These are phyloP conservation scores for Saccharata proteae DNA, from an alignment of 2,329 filamentous ascomycete genomes.

Conservation along the genomic window DNA sequence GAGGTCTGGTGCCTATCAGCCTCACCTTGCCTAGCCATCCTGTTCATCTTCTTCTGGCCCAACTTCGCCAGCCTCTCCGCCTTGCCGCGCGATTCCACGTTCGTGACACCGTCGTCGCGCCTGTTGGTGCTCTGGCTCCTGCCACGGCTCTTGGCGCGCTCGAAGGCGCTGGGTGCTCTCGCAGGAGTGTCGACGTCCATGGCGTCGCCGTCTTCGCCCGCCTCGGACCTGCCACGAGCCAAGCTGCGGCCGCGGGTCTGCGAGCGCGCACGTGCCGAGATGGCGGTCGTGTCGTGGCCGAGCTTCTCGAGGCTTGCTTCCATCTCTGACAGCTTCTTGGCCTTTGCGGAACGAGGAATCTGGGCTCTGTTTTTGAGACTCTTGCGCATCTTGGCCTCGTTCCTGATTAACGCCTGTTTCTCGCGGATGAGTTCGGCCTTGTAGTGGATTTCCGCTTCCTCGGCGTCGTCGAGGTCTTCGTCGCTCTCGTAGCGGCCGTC, in stretches of 20 bases:
- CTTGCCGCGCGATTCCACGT: conserved; percentile 56
- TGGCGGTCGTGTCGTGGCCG: conserved; percentile 69
- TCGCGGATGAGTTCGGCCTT: conserved; percentile 94
- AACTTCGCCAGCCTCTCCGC: conserved; percentile 81
- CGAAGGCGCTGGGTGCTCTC: conserved; percentile 19
- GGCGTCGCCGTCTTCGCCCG: conserved; percentile 50
- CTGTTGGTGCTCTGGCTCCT: conserved; percentile 56
- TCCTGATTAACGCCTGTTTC: conserved; percentile 84
- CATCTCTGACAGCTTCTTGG: conserved; percentile 78
- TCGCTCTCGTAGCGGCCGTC: conserved; percentile 81
- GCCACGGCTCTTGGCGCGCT: conserved; percentile 59
- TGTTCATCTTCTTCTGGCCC: conserved; percentile 96
- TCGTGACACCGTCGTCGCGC: conserved; percentile 63
- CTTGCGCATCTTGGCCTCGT: conserved; percentile 92
- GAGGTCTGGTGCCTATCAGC: conserved; percentile 81
- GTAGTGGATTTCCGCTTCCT: conserved; percentile 74
- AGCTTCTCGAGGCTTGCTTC: conserved; percentile 73
- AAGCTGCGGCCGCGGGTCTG: conserved; percentile 61
- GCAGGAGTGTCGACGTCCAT: conserved; percentile 53
- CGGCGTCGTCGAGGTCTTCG: conserved; percentile 69
- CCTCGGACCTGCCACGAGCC: conserved; percentile 45
- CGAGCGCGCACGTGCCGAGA: conserved; percentile 60
- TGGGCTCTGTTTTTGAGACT: conserved; percentile 92
- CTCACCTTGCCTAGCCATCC: conserved; percentile 93
- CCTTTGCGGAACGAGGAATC: conserved; percentile 71